Conservation (phyloP, 164 flowering plant species). For the Warburgia ugandensis region DNA sequence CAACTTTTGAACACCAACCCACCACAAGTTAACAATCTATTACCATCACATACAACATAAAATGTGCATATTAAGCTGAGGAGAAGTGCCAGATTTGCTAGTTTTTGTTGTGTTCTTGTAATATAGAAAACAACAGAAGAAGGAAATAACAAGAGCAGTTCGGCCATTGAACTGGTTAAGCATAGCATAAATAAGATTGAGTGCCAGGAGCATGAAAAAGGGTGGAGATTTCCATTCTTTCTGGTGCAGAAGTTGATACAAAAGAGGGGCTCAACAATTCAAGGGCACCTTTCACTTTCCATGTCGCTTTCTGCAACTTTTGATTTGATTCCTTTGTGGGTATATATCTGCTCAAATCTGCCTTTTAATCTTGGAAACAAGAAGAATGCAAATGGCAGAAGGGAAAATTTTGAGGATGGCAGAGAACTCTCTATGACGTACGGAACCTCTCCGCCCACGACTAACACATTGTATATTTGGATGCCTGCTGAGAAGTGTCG, state of each 20-base stretch:
- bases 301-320: slow-evolving; percentile 8
- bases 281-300: slow-evolving; percentile 13
- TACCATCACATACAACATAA: too few relatives aligned
- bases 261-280: slow-evolving; percentile 4
- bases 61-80: too few relatives aligned
- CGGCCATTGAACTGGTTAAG: background rate
- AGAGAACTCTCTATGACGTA: background rate
- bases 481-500: background rate
- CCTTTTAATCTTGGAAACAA: background rate
- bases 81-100: too few relatives aligned
- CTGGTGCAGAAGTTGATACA: slow-evolving; percentile 2
- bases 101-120: too few relatives aligned
- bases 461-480: background rate
- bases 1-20: too few relatives aligned
- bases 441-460: background rate
- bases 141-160: too few relatives aligned
- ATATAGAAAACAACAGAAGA: too few relatives aligned
- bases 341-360: slow-evolving; percentile 2
- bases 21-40: too few relatives aligned
- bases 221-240: background rate
- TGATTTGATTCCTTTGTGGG: background rate
- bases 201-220: background rate
- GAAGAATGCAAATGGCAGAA: background rate
- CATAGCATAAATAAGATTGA: background rate
- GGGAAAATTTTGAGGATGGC: background rate